Evolutionary conservation across 306 rosid species (phyloP).

Genomic region (Sphenostylis stenocarpa): DNA sequence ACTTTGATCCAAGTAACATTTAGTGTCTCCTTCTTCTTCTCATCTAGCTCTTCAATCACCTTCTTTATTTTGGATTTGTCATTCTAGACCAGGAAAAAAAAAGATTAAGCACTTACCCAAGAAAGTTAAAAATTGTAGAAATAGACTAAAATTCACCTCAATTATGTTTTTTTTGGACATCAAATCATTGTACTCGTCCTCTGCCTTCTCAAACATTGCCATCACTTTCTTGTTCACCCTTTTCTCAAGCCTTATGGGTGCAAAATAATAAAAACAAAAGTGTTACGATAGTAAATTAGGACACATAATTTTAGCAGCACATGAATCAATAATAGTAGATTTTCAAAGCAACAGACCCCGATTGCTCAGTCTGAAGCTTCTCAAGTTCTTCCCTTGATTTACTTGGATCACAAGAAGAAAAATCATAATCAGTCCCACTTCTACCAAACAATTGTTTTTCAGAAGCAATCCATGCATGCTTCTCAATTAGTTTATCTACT

Average conservation of each 20-base stretch:
- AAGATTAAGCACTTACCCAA: conserved; percentile 38
- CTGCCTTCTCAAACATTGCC: conserved; percentile 99
- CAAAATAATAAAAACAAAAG: conserved; percentile 12
- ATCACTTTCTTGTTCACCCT: conserved; percentile 98
- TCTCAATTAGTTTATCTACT: conserved; percentile 87
- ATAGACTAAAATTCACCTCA: conserved; percentile 59
- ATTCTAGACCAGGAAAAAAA: conserved; percentile 48
- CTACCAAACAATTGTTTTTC: conserved; percentile 85
- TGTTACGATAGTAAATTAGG: conserved; percentile 27
- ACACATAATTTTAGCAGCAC: background rate
- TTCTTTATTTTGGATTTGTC: conserved; percentile 95
- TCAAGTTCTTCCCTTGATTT: conserved; percentile 78
- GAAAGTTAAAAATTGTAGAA: conserved; percentile 18
- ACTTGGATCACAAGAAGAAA: conserved; percentile 63
- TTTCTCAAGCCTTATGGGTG: conserved; percentile 80
- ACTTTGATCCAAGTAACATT: conserved; percentile 95
- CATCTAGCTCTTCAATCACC: conserved; percentile 97
- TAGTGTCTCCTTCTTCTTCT: conserved; percentile 94
- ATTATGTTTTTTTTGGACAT: conserved; percentile 94
- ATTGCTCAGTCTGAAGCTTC: conserved; percentile 78
- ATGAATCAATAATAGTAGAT: conserved; percentile 11
- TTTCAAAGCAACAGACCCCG: conserved; percentile 62
- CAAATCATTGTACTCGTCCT: conserved; percentile 94
- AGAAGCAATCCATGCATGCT: conserved; percentile 90
- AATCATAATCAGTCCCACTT: conserved; percentile 94